phyloP scores from a whole-genome alignment of 2,329 filamentous ascomycete species.

The Botryosphaeria dothidea region DNA sequence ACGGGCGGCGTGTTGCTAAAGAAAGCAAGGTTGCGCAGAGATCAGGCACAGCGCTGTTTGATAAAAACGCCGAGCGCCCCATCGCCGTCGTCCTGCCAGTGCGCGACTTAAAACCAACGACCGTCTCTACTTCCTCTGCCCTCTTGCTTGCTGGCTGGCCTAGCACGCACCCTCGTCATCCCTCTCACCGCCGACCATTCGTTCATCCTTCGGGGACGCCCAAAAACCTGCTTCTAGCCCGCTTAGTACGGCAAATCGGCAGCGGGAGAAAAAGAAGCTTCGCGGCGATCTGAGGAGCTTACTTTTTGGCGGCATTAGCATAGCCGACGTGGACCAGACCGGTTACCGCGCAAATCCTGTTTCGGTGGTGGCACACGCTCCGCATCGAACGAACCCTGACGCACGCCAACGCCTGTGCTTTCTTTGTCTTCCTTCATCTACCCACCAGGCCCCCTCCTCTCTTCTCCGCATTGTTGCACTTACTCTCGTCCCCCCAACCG shows the following conservation, averaged over 20 bases:
- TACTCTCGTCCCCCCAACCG: too few relatives aligned
- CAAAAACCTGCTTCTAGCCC: not conserved
- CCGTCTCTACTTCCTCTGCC: not conserved
- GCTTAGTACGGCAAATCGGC: not conserved
- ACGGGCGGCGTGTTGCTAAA: not conserved
- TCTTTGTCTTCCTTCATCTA: not conserved
- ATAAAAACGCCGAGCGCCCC: constrained; percentile 7
- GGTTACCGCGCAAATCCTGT: constrained; percentile 4
- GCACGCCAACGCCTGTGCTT: not conserved
- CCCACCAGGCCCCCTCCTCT: not conserved
- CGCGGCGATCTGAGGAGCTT: not conserved
- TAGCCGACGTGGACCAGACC: not conserved
- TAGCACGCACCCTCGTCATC: not conserved
- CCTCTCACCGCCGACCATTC: not conserved
- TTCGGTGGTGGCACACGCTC: constrained; percentile 1
- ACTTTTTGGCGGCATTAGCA: not conserved
- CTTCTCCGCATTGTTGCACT: not conserved
- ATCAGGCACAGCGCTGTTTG: not conserved
- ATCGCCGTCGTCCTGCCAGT: not conserved
- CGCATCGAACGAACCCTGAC: constrained; percentile 1
- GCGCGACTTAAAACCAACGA: not conserved
- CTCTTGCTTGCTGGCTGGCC: constrained; percentile 2
- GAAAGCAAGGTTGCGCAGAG: not conserved
- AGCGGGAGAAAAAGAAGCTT: not conserved
- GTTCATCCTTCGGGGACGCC: not conserved